These are phyloP conservation scores for Podospora bellae-mahoneyi DNA, from an alignment of 495 filamentous ascomycete genomes.

Conservation along the genomic window DNA sequence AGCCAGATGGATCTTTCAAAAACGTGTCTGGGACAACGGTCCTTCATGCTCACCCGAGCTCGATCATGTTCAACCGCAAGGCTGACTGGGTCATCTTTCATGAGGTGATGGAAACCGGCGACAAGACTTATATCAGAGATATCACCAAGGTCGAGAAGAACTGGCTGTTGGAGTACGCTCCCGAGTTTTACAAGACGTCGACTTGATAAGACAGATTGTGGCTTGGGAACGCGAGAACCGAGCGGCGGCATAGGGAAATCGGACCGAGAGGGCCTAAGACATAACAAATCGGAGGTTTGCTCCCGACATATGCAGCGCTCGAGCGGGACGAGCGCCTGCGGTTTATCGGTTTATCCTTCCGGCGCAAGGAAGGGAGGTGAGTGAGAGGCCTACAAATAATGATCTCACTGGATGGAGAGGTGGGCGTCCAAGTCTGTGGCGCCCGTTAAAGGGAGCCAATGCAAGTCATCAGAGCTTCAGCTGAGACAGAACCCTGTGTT, in stretches of 20 bases:
- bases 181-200: conserved; percentile 70
- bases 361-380: background rate
- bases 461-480: background rate
- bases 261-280: conserved; percentile 8
- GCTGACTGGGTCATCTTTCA: conserved; percentile 98
- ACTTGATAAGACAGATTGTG: conserved; percentile 11
- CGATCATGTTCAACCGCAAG: conserved; percentile 95
- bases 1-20: conserved; percentile 85
- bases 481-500: background rate
- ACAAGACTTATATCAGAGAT: conserved; percentile 89
- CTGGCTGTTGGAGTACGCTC: conserved; percentile 87
- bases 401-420: background rate
- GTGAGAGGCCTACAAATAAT: background rate
- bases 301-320: background rate
- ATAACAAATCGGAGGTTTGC: background rate
- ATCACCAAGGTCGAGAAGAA: conserved; percentile 85
- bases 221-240: background rate
- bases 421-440: background rate
- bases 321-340: too few species aligned
- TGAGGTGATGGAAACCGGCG: conserved; percentile 87
- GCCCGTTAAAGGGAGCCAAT: background rate
- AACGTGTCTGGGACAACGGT: conserved; percentile 69
- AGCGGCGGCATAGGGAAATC: conserved; percentile 3
- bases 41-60: conserved; percentile 87
- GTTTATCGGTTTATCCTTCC: background rate